A percentile compares a stretch with the other conserved stretches of the same genome.
These are phyloP conservation scores for Ustilago nuda DNA, from an alignment of 1,284 basidiomycete genomes.

Conservation along the genomic window DNA sequence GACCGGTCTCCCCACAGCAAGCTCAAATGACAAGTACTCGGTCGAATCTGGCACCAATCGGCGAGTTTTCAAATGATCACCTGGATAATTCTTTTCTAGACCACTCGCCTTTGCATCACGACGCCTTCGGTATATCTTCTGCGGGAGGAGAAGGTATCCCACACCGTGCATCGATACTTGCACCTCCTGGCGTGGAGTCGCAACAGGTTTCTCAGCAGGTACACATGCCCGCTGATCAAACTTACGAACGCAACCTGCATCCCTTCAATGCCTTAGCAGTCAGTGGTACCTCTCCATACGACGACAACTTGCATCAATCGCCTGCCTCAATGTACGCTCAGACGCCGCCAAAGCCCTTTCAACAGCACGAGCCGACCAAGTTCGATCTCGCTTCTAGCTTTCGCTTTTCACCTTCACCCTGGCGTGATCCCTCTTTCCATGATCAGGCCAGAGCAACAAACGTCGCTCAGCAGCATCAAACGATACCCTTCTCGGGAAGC, in stretches of 20 bases:
- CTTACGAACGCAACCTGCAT: neutral
- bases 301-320: neutral
- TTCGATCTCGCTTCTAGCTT: neutral
- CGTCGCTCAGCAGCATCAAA: neutral
- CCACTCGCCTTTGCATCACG: neutral
- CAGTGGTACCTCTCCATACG: neutral
- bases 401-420: neutral
- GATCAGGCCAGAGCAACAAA: neutral
- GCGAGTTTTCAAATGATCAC: neutral
- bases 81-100: neutral
- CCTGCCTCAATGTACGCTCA: neutral
- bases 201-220: neutral
- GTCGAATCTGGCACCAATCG: neutral
- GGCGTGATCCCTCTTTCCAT: neutral
- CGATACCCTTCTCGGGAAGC: neutral
- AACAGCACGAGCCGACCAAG: neutral
- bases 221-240: neutral
- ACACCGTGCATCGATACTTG: neutral
- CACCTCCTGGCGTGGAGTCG: neutral
- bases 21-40: no score
- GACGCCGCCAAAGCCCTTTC: neutral
- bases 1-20: no score
- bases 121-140: neutral
- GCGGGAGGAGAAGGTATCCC: neutral
- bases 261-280: neutral